Evolutionary conservation across 2,329 filamentous ascomycete species (phyloP).

Genomic region (Fusarium marasasianum): DNA sequence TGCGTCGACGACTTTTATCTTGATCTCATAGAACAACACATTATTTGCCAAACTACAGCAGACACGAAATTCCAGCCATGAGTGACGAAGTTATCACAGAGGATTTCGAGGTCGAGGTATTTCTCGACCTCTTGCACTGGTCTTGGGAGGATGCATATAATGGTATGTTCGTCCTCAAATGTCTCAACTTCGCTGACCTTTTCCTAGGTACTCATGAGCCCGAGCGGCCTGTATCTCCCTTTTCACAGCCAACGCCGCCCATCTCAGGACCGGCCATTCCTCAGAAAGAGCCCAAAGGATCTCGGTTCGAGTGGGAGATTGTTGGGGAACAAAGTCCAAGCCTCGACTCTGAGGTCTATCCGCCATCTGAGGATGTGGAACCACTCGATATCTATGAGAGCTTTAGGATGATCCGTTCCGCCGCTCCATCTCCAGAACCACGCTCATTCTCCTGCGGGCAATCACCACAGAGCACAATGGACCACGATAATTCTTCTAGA

Average conservation of each 20-base stretch:
- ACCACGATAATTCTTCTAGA: rapidly evolving
- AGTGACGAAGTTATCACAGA: neutral
- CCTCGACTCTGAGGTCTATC: no score
- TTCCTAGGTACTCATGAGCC: neutral
- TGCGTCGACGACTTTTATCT: neutral
- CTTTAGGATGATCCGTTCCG: rapidly evolving
- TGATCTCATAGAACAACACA: neutral
- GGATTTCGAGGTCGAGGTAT: neutral
- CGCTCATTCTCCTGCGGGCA: rapidly evolving
- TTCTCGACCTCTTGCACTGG: neutral
- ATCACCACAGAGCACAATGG: neutral
- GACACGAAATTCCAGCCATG: neutral
- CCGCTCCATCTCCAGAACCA: neutral
- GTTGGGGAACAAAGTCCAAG: neutral
- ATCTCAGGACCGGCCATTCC: rapidly evolving
- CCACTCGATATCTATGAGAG: neutral
- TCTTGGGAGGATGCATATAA: neutral
- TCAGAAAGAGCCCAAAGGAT: rapidly evolving
- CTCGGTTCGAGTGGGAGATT: rapidly evolving
- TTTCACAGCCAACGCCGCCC: neutral
- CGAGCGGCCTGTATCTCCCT: neutral
- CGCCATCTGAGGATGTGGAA: no score
- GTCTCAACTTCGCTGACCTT: neutral
- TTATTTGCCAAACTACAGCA: rapidly evolving
- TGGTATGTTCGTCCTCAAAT: neutral